These are phyloP conservation scores for Penicillium parvum DNA, from an alignment of 495 filamentous ascomycete species.

Conservation along the genomic window DNA sequence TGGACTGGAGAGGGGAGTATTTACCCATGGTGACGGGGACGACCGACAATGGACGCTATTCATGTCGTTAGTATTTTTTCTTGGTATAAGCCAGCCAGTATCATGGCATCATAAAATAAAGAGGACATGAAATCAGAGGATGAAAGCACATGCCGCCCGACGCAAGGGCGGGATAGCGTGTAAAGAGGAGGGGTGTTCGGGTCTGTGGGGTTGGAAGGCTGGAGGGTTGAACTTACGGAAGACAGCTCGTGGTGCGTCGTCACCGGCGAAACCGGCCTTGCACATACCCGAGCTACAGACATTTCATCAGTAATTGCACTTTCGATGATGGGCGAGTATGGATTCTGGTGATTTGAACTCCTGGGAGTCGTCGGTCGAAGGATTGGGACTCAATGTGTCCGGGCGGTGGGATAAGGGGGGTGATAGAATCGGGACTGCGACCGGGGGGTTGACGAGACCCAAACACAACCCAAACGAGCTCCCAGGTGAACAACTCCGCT, in stretches of 20 bases:
- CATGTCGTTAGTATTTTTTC: slow-evolving; percentile 19
- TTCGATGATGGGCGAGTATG: not conserved
- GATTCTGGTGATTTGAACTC: not conserved
- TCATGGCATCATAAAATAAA: too few species aligned
- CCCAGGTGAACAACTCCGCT: slow-evolving; percentile 11
- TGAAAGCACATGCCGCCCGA: slow-evolving; percentile 9
- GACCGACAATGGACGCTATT: slow-evolving; percentile 95
- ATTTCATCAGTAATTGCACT: slow-evolving; percentile 45
- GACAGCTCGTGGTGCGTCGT: slow-evolving; percentile 98
- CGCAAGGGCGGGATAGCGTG: slow-evolving; percentile 28
- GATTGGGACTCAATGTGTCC: slow-evolving; percentile 19
- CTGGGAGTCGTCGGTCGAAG: slow-evolving; percentile 6
- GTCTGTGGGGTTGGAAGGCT: slow-evolving; percentile 26
- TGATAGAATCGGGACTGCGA: slow-evolving; percentile 22
- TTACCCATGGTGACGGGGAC: slow-evolving; percentile 99
- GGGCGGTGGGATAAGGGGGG: slow-evolving; percentile 16
- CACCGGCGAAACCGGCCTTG: slow-evolving; percentile 99
- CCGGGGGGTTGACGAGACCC: slow-evolving; percentile 21
- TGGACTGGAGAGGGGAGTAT: slow-evolving; percentile 31
- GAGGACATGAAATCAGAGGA: not conserved
- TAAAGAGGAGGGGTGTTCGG: slow-evolving; percentile 14
- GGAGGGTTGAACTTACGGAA: slow-evolving; percentile 99
- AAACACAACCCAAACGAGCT: slow-evolving; percentile 22
- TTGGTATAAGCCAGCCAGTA: too few species aligned
- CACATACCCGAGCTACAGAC: slow-evolving; percentile 95